A percentile compares a stretch with the other conserved stretches of the same genome.
These are phyloP conservation scores for Pythium aristosporum DNA, from an alignment of 352 stramenopile species.

Conservation along the genomic window DNA sequence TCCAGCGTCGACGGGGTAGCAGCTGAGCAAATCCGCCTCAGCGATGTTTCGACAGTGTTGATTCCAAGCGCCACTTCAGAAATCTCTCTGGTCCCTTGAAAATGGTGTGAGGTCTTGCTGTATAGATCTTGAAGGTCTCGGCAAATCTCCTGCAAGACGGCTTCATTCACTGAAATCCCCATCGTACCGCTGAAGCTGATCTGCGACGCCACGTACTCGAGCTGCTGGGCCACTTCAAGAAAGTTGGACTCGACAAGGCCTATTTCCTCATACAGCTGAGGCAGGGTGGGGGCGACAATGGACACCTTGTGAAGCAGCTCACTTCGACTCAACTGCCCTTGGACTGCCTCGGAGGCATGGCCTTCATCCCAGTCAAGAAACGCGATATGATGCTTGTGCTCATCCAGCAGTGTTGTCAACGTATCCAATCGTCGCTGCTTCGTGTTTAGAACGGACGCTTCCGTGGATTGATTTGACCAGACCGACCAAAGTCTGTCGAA, in stretches of 20 bases:
- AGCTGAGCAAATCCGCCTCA: slow-evolving; percentile 1
- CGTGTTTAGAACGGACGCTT: not conserved
- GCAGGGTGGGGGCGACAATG: slow-evolving; percentile 3
- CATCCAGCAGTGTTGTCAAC: not conserved
- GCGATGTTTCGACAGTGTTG: slow-evolving; percentile 15
- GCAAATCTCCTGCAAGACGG: slow-evolving; percentile 15
- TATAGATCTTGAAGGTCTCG: slow-evolving; percentile 22
- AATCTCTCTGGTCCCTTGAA: slow-evolving; percentile 13
- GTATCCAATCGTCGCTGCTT: not conserved
- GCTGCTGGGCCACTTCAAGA: slow-evolving; percentile 27
- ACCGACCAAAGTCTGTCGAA: slow-evolving; percentile 7
- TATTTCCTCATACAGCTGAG: slow-evolving; percentile 17
- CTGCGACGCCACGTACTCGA: slow-evolving; percentile 27
- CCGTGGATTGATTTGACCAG: not conserved
- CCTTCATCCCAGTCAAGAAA: slow-evolving; percentile 9
- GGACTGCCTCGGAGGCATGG: not conserved
- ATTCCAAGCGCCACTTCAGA: slow-evolving; percentile 16
- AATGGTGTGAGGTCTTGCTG: slow-evolving; percentile 10
- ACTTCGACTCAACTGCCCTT: not conserved
- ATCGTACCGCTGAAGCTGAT: slow-evolving; percentile 21
- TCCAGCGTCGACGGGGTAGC: not conserved
- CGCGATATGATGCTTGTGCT: slow-evolving; percentile 13
- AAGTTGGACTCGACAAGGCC: slow-evolving; percentile 9
- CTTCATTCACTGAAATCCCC: slow-evolving; percentile 12
- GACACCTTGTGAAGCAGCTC: slow-evolving; percentile 9